These are phyloP conservation scores for Diaporthe sp. DNA, from an alignment of 2,329 filamentous ascomycete species.

Conservation along the genomic window DNA sequence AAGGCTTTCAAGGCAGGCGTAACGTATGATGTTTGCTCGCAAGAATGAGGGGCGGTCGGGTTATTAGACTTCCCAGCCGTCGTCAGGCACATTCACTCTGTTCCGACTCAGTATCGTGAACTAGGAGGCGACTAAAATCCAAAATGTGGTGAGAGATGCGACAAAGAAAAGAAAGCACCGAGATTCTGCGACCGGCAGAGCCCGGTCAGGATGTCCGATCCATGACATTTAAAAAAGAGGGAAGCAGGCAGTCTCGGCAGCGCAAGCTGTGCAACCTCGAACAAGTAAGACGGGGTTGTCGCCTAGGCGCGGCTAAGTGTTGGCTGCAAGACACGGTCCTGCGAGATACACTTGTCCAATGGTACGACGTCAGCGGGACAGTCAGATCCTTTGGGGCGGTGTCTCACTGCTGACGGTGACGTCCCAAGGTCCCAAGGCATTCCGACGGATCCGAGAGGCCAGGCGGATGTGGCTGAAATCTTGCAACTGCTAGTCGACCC, in stretches of 20 bases:
- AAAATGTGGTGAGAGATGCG: too few species aligned
- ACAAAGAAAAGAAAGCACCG: background rate
- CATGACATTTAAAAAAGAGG: background rate
- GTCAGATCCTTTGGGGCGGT: conserved; percentile 17
- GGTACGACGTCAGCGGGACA: background rate
- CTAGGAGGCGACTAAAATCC: background rate
- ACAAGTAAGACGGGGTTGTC: background rate
- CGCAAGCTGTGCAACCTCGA: conserved; percentile 5
- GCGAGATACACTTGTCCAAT: background rate
- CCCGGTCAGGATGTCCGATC: background rate
- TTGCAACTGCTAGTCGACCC: too few species aligned
- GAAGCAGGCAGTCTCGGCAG: background rate
- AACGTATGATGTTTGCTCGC: background rate
- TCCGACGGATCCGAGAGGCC: background rate
- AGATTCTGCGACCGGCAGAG: background rate
- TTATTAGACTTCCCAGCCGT: background rate
- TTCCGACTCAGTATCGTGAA: background rate
- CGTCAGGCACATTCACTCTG: background rate
- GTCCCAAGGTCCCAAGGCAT: background rate
- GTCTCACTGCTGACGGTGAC: conserved; percentile 8
- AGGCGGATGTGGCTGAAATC: background rate
- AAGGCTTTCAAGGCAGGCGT: background rate
- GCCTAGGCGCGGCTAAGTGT: background rate
- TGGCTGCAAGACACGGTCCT: background rate
- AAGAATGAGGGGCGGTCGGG: background rate